Evolutionary conservation across 352 stramenopile species (phyloP).

Genomic region (Phytophthora lateralis): DNA sequence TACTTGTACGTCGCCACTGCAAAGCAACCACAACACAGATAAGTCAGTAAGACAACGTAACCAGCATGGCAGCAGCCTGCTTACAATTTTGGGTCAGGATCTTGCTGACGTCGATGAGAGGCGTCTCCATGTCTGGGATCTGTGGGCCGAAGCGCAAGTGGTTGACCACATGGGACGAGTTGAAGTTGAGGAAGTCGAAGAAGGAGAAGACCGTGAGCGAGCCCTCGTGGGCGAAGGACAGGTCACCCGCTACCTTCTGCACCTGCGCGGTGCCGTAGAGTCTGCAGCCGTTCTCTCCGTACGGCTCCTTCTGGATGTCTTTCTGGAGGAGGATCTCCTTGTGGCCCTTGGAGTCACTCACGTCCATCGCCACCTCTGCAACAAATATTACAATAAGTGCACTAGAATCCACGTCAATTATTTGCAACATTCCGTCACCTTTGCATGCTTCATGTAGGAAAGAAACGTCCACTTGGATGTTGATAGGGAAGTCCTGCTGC

Average conservation of each 20-base stretch:
- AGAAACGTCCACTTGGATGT: conserved; percentile 79
- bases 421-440: conserved; percentile 36
- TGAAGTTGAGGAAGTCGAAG: conserved; percentile 90
- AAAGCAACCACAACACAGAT: conserved; percentile 1
- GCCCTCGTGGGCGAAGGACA: conserved; percentile 87
- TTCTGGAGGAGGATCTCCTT: conserved; percentile 81
- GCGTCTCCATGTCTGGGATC: conserved; percentile 87
- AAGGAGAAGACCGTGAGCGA: conserved; percentile 89
- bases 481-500: conserved; percentile 86
- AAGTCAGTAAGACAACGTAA: neutral
- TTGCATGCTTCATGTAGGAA: conserved; percentile 83
- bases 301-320: conserved; percentile 64
- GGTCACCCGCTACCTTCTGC: conserved; percentile 83
- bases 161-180: conserved; percentile 86
- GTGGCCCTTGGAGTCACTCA: conserved; percentile 86
- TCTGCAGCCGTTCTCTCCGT: conserved; percentile 75
- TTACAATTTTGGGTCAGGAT: conserved; percentile 80
- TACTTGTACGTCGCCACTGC: conserved; percentile 90
- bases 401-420: neutral
- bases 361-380: conserved; percentile 80
- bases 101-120: conserved; percentile 86
- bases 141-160: conserved; percentile 75
- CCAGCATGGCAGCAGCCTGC: conserved; percentile 1
- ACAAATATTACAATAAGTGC: conserved; percentile 1
- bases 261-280: conserved; percentile 71